Conservation (phyloP, 345 rosid species). For the Combretum micranthum region DNA sequence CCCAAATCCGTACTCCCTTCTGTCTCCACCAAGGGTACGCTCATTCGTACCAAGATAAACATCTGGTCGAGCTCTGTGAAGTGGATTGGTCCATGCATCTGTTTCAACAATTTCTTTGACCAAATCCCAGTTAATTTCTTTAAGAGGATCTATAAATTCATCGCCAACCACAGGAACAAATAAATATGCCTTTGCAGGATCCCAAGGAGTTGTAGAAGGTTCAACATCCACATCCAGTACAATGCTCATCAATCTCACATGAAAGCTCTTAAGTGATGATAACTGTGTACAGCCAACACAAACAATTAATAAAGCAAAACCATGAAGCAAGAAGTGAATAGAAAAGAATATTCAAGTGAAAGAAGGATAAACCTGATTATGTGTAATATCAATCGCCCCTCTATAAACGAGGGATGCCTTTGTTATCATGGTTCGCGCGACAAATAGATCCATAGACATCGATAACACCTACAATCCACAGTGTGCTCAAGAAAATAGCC, state of each 20-base stretch:
- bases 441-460: conserved; percentile 99
- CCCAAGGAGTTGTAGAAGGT: conserved; percentile 99
- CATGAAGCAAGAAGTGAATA: neutral
- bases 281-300: conserved; percentile 47
- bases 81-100: conserved; percentile 88
- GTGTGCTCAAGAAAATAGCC: conserved; percentile 7
- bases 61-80: conserved; percentile 96
- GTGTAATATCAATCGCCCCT: conserved; percentile 62
- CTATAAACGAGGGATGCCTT: conserved; percentile 91
- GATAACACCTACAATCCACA: conserved; percentile 78
- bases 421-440: conserved; percentile 96
- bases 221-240: conserved; percentile 98
- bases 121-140: conserved; percentile 83
- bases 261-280: conserved; percentile 85
- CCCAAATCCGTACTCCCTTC: conserved; percentile 97
- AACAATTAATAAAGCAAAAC: conserved; percentile 6
- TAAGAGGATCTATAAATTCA: conserved; percentile 50
- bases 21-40: conserved; percentile 96
- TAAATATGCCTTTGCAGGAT: conserved; percentile 96
- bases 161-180: conserved; percentile 87
- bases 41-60: conserved; percentile 97
- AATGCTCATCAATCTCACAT: conserved; percentile 96
- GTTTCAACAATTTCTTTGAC: conserved; percentile 51
- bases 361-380: conserved; percentile 58
- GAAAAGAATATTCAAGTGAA: conserved; percentile 5